These are phyloP conservation scores for Ogataea chonburiensis DNA, from an alignment of 805 yeast genomes.

Conservation along the genomic window DNA sequence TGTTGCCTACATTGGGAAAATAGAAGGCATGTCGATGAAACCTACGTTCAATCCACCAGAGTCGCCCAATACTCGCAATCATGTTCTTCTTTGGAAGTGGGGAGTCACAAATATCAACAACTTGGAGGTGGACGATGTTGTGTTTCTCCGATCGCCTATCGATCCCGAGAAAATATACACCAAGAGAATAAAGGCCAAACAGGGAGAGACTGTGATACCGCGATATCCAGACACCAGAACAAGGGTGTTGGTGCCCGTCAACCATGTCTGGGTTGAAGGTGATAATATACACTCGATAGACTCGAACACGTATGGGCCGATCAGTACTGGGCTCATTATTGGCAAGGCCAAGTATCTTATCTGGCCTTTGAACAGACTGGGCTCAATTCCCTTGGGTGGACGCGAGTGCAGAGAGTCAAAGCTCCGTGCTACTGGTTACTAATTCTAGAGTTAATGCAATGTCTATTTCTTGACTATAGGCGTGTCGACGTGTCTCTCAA, in stretches of 20 bases:
- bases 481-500: constrained; percentile 32
- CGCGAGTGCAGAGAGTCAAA: constrained; percentile 44
- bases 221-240: constrained; percentile 66
- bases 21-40: constrained; percentile 83
- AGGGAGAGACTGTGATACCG: constrained; percentile 66
- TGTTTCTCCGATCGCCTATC: constrained; percentile 75
- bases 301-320: constrained; percentile 85
- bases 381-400: constrained; percentile 50
- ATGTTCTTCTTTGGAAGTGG: constrained; percentile 70
- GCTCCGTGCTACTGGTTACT: constrained; percentile 12
- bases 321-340: constrained; percentile 73
- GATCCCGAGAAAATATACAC: constrained; percentile 75
- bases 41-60: constrained; percentile 80
- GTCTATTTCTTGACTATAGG: constrained; percentile 28
- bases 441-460: constrained; percentile 1
- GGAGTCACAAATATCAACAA: constrained; percentile 47
- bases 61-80: constrained; percentile 44
- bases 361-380: constrained; percentile 66
- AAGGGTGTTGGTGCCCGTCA: constrained; percentile 63
- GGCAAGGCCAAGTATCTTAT: constrained; percentile 71
- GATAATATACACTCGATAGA: constrained; percentile 85
- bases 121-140: constrained; percentile 63
- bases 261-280: constrained; percentile 94
- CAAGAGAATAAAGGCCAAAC: constrained; percentile 74
- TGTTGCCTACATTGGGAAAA: constrained; percentile 67